Percentiles rank a stretch among this genome's conserved stretches.
phyloP scores from a whole-genome alignment of 2,329 filamentous ascomycete species.

The Claviceps maximensis region DNA sequence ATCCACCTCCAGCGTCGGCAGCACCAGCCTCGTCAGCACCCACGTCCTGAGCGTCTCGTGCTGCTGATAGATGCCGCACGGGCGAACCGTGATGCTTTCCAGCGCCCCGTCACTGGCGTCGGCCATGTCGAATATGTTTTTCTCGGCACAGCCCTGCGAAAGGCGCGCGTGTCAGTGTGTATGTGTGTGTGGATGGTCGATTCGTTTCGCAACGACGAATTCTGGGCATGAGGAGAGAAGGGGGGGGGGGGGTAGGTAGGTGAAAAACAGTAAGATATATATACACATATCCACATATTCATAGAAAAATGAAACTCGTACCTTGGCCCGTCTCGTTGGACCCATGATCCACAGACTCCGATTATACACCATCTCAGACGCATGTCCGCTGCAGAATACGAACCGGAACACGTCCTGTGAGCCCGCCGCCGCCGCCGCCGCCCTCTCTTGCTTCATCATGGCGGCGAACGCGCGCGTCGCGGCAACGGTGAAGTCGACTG shows the following conservation, averaged over 20 bases:
- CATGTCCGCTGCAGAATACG: constrained; percentile 1
- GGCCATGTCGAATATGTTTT: constrained; percentile 1
- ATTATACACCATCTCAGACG: constrained; percentile 2
- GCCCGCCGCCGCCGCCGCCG: no score
- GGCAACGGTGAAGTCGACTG: constrained; percentile 1
- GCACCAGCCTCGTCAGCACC: constrained; percentile 2
- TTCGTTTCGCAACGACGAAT: neutral
- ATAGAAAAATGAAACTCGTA: neutral
- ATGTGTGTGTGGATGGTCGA: neutral
- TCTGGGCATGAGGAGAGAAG: neutral
- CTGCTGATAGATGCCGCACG: neutral
- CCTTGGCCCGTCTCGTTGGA: constrained; percentile 3
- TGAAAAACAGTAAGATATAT: no score
- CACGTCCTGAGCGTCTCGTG: neutral
- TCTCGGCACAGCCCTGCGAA: constrained; percentile 1
- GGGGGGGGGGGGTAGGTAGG: neutral
- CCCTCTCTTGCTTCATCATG: neutral
- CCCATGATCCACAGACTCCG: constrained; percentile 4
- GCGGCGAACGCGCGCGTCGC: neutral
- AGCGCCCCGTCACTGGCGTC: neutral
- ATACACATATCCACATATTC: no score
- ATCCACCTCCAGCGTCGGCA: constrained; percentile 1
- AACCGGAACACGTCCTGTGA: neutral
- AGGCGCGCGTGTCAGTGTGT: no score
- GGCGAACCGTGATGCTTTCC: constrained; percentile 2